These are phyloP conservation scores for Aspergillus sclerotioniger DNA, from an alignment of 495 filamentous ascomycete genomes.

Conservation along the genomic window DNA sequence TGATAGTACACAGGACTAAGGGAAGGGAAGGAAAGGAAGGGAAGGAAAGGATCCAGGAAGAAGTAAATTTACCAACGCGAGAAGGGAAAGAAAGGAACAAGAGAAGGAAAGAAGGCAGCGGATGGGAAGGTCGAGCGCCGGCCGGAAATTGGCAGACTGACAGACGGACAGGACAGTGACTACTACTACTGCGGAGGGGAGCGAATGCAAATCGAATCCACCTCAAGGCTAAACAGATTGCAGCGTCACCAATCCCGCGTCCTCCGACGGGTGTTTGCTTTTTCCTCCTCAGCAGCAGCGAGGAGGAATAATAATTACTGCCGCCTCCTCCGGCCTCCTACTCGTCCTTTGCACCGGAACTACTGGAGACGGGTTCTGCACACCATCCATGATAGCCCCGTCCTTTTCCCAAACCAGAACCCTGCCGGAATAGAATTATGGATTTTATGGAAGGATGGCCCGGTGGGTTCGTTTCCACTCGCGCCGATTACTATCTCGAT, in stretches of 20 bases:
- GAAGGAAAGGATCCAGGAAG: background rate
- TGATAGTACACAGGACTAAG: background rate
- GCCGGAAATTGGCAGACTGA: background rate
- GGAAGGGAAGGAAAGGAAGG: background rate
- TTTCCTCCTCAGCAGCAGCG: constrained; percentile 5
- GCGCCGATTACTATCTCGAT: background rate
- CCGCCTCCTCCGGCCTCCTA: no score
- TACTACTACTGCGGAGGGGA: constrained; percentile 27
- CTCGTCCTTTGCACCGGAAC: background rate
- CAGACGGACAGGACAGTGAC: background rate
- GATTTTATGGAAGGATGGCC: background rate
- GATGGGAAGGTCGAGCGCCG: background rate
- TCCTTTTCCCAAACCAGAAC: background rate
- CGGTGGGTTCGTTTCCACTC: background rate
- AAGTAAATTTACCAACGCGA: background rate
- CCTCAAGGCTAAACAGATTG: constrained; percentile 1
- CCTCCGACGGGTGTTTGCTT: constrained; percentile 15
- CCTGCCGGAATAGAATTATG: background rate
- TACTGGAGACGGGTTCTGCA: background rate
- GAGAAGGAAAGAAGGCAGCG: background rate
- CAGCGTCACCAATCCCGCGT: constrained; percentile 23
- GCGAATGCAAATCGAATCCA: constrained; percentile 9
- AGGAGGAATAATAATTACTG: background rate
- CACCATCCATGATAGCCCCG: background rate
- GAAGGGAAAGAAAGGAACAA: constrained; percentile 8